These are phyloP conservation scores for Dictyostelium discoideum DNA, from an alignment of 78 protist species.

Conservation along the genomic window dicty_2.7 NC_007089.4:4456001-4456500, in stretches of 20 bases:
- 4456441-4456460: too few relatives aligned
- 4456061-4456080: background rate
- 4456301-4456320: conserved; percentile 23
- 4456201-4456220: background rate
- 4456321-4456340: conserved; percentile 22
- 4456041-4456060: background rate
- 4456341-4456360: conserved; percentile 42
- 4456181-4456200: conserved; percentile 31
- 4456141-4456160: conserved; percentile 25
- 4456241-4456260: conserved; percentile 45
- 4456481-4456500: background rate
- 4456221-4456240: conserved; percentile 10
- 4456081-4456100: background rate
- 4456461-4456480: too few relatives aligned
- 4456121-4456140: conserved; percentile 7
- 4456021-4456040: background rate
- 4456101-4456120: background rate
- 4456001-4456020: background rate
- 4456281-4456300: background rate
- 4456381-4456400: background rate
- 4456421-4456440: too few relatives aligned
- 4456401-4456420: background rate
- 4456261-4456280: background rate
- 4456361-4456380: conserved; percentile 35
- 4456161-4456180: conserved; percentile 31